Evolutionary conservation across 1,284 basidiomycete genomes (phyloP), one percentile per base, ranked within the genome.

Genomic region (Xerocomus cyaneibrunnescens): DNA sequence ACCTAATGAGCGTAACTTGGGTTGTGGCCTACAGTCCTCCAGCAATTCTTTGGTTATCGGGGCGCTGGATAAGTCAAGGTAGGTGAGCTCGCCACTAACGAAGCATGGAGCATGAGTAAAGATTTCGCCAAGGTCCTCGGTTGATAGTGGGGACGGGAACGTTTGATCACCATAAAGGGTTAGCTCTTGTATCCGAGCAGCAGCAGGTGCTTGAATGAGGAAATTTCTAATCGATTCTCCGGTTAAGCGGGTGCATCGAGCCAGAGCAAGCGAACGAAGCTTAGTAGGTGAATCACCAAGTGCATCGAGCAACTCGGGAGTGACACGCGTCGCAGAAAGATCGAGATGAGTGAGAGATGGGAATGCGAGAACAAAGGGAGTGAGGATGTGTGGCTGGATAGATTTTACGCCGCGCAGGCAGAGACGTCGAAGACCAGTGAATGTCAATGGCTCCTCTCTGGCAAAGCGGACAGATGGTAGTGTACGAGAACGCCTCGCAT

Each of bases 151-250:
- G n/a, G 88, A 92, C 0, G 84, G 79, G 70, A 92, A 94, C 1
- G 93, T 92, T 63, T 80, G 80, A 62, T 97, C 94, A 41, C 93
- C 93, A 62, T 93, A 96, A 3, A 99, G 78, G 50, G 90, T 92
- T 35, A 98, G 78, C 62, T 98, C 91, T 47, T 76, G 77, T 27
- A 98, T 75, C 23, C 77, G 74, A 9, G 73, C 74, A 3, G 86
- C 85, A 2, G 86, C 85, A 0, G 82, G 84, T 2, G 87, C 81
- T 39, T 84, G 73, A 41, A 91, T 70, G 36, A 97, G 76, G 69
- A 98, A 87, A 46, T 84, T 74, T 44, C 81, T 81, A 61, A 98
- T 83, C 45, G 89, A 85, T 52, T 86, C 80, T 48, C 92, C 85
- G 0, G 89, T 89, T 40, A 98, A 76, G 52, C 87, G 84, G 43